These are phyloP conservation scores for Fusarium sp. DNA, from an alignment of 2,329 filamentous ascomycete species.

Conservation along the genomic window DNA sequence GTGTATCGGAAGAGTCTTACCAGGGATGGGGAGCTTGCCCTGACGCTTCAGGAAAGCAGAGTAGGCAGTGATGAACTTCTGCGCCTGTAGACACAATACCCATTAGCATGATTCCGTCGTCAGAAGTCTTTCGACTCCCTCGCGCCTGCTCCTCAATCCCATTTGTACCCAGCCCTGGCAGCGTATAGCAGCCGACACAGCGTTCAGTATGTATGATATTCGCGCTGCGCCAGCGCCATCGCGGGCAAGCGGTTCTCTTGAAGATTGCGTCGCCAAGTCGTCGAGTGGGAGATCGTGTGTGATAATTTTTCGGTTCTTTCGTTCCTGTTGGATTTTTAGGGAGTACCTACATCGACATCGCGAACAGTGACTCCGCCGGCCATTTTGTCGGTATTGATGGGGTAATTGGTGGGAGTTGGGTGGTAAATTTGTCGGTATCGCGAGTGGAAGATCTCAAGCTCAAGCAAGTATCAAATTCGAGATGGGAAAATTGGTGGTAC, in stretches of 20 bases:
- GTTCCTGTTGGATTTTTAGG: slow-evolving; percentile 47
- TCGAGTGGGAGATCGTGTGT: slow-evolving; percentile 40
- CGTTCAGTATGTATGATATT: slow-evolving; percentile 33
- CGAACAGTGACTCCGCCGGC: slow-evolving; percentile 84
- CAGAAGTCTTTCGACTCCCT: slow-evolving; percentile 81
- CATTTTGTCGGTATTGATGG: slow-evolving; percentile 77
- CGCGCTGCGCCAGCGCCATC: slow-evolving; percentile 44
- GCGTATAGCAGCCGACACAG: slow-evolving; percentile 40
- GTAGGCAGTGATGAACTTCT: slow-evolving; percentile 91
- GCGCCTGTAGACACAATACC: slow-evolving; percentile 73
- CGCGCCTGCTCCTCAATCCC: slow-evolving; percentile 74
- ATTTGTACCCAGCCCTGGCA: slow-evolving; percentile 45
- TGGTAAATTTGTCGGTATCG: slow-evolving; percentile 51
- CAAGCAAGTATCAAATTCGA: neutral
- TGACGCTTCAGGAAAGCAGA: slow-evolving; percentile 93
- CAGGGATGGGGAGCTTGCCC: slow-evolving; percentile 92
- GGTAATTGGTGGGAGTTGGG: slow-evolving; percentile 51
- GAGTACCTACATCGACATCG: slow-evolving; percentile 83
- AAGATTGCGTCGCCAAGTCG: slow-evolving; percentile 52
- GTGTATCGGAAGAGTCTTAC: slow-evolving; percentile 66
- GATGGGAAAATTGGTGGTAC: slow-evolving; percentile 42
- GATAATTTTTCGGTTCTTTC: slow-evolving; percentile 23
- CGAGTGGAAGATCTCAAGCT: slow-evolving; percentile 29
- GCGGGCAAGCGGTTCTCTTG: slow-evolving; percentile 44
- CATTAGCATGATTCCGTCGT: slow-evolving; percentile 82